Base-by-base conservation (phyloP, 306 rosid species). In the Sicyos edulis region DNA sequence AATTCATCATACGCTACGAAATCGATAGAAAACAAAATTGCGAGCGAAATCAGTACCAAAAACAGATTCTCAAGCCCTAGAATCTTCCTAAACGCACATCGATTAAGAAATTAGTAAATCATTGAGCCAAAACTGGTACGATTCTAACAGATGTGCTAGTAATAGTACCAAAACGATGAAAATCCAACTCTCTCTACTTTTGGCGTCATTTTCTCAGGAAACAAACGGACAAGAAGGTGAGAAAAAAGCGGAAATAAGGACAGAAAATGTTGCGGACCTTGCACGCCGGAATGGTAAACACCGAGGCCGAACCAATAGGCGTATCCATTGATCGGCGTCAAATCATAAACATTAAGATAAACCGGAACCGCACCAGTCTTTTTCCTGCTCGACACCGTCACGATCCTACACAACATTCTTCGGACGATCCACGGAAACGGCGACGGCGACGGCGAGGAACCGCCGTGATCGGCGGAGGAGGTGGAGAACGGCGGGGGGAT, bases 281-380 rank as follows among this genome's bases (percentile, higher is more conserved):
- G 96, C 40, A 92, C 95, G 71, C 54, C 71, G 54, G 55, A 45
- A 66, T 66, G 71, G 54, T 66, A 66, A 17, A 89, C 92, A 0
- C 96, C 96, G 53, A 92, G 96, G 53, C 96, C 98, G 64, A 92
- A 78, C 98, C 98, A 92, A 77, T 92, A 92, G 29, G 29, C 29
- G 29, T 26, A 26, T 26, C 29, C 29, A 26, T 26, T 26, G 3
- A 26, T 26, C 29, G 0, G 86, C 66, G 98, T 92, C 22, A 92
- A 95, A 62, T 92, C 98, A 71, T 92, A 92, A 10, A 90, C 98
- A 78, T 92, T 92, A 0, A 90, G 84, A 74, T 88, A 75, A 61
- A 92, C 96, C 10, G 96, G 96, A 47, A 82, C 89, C 5, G 81
- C 83, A n/a, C 96, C 98, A 12, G 59, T 75, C 77, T 78, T 83